Base-by-base conservation (phyloP, 1,284 basidiomycete species). In the Austropuccinia psidii region DNA sequence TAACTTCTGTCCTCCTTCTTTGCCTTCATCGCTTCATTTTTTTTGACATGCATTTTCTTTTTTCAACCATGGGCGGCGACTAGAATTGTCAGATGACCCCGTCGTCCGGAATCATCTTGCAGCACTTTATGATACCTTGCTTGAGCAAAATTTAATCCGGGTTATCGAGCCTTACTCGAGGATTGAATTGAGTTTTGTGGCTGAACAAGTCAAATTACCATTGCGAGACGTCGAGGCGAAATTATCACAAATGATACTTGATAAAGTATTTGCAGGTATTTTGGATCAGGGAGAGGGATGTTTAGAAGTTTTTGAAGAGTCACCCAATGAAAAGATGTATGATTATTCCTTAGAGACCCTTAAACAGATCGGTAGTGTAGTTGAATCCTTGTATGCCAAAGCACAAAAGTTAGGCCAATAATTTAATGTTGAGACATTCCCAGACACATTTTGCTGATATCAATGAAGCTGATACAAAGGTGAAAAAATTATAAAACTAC, bases 241-340 rank as follows among this genome's bases (percentile, higher is more conserved):
- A 92, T 93, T 98, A 64, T 93, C 90, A 61, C 95, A 98, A 81
- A 98, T 98, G 95, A 98, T 98, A 76, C 83, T 98, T 50, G 95
- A 98, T 82, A 94, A 95, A 78, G 87, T 94, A 0, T 87, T 98
- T 78, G 87, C 92, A 76, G 95, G 95, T 6, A 93, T 98, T 3
- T 84, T 98, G 27, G 95, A 98, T 80, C 95, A 98, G 81, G 93
- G 92, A 21, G 87, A 90, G 0, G 94, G 94, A 0, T 96, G 93
- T 79, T 82, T 98, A 60, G 79, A 80, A 39, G 77, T 81, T 9
- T 81, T 76, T 52, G 80, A 81, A 24, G 76, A 79, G 65, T 75
- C 75, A 17, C 74, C 74, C n/a, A 76, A 78, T 29, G 78, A 80
- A 52, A 76, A 76, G 72, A 55, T 76, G 75, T 81, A 81, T 73